phyloP scores from a whole-genome alignment of 2,329 filamentous ascomycete genomes.

The Gyromitra esculenta region DNA sequence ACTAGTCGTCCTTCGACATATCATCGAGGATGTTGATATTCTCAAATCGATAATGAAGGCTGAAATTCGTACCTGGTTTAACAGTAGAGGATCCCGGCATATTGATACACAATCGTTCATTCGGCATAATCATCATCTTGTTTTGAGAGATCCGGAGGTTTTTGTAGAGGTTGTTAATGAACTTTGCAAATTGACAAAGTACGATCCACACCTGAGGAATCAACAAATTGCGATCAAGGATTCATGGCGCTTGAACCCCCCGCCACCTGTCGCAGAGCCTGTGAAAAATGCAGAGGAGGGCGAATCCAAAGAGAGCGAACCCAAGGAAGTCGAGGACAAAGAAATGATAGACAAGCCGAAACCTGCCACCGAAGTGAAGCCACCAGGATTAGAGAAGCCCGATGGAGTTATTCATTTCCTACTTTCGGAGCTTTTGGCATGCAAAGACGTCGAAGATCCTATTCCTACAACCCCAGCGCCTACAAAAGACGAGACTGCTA shows the following conservation, averaged over 20 bases:
- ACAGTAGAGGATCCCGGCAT: conserved; percentile 65
- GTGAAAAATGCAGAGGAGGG: conserved; percentile 46
- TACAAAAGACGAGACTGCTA: conserved; percentile 47
- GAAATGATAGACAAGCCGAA: conserved; percentile 74
- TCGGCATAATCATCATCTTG: conserved; percentile 79
- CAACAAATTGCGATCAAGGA: conserved; percentile 57
- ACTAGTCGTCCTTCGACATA: conserved; percentile 87
- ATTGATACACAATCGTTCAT: conserved; percentile 78
- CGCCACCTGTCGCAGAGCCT: conserved; percentile 58
- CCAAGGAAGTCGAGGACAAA: conserved; percentile 67
- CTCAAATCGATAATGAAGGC: conserved; percentile 90
- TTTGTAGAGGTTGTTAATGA: conserved; percentile 91
- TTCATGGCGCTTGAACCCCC: conserved; percentile 51
- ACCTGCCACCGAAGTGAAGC: conserved; percentile 72
- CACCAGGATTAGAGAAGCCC: conserved; percentile 87
- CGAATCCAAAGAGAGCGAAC: conserved; percentile 50
- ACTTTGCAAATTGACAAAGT: conserved; percentile 77
- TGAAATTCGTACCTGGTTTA: conserved; percentile 83
- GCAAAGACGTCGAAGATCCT: conserved; percentile 63
- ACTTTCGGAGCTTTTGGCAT: conserved; percentile 80
- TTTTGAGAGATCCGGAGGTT: conserved; percentile 80
- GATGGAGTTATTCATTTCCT: conserved; percentile 96
- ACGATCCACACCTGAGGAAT: conserved; percentile 55
- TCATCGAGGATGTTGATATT: conserved; percentile 92
- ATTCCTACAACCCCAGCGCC: conserved; percentile 57